A percentile compares a stretch with the other conserved stretches of the same genome.
phyloP scores from a whole-genome alignment of 345 rosid species.

The Salix purpurea region DNA sequence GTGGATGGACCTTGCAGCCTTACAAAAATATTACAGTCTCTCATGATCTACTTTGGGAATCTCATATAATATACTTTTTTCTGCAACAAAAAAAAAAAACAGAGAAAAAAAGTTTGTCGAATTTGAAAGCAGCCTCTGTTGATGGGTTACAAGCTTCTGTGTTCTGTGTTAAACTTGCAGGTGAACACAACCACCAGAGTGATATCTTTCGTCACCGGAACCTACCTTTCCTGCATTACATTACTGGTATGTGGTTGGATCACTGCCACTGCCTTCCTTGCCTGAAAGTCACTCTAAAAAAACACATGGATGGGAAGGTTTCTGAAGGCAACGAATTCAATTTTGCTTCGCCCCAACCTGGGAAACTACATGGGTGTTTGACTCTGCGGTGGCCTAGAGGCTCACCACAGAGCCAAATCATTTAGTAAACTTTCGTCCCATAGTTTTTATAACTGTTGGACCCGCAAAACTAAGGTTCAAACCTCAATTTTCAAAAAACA shows the following conservation, averaged over 20 bases:
- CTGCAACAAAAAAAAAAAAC: neutral
- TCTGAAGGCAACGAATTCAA: neutral
- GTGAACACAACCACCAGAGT: neutral
- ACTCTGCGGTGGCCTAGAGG: no score
- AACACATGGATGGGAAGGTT: neutral
- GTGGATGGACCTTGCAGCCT: neutral
- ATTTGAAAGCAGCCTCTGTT: neutral
- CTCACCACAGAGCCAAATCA: no score
- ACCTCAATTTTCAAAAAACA: no score
- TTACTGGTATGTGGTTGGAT: neutral
- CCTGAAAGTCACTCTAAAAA: neutral
- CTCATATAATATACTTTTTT: neutral
- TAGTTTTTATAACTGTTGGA: no score
- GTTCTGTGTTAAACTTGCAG: neutral
- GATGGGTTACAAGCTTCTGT: neutral
- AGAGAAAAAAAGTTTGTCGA: neutral
- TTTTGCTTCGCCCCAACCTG: neutral
- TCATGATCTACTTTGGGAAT: neutral
- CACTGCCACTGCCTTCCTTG: neutral
- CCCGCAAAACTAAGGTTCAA: no score
- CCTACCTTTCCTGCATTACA: neutral
- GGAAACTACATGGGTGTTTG: neutral
- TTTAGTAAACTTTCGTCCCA: no score
- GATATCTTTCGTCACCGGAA: neutral
- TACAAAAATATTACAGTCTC: neutral